Evolutionary conservation across 1,284 basidiomycete genomes (phyloP).

Genomic region (Leccinum proliferum): DNA sequence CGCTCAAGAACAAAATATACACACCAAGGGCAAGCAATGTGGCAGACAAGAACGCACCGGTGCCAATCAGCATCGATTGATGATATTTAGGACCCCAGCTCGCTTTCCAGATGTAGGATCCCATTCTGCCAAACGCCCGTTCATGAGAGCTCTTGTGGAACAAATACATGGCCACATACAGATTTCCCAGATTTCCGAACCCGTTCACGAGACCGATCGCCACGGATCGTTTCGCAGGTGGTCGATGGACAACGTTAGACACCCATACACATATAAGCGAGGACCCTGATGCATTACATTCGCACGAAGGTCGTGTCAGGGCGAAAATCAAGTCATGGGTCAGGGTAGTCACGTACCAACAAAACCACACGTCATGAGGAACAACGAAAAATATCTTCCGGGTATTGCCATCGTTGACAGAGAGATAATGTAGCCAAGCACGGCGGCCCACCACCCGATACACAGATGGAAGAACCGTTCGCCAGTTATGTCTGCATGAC

Average conservation of each 20-base stretch:
- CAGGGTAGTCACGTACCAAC: slow-evolving; percentile 31
- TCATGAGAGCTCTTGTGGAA: neutral
- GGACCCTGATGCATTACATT: neutral
- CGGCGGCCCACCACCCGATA: slow-evolving; percentile 48
- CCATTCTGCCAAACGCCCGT: neutral
- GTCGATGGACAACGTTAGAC: slow-evolving; percentile 54
- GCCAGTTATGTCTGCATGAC: neutral
- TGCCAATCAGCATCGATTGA: slow-evolving; percentile 43
- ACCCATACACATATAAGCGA: slow-evolving; percentile 46
- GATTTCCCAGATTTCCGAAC: slow-evolving; percentile 27
- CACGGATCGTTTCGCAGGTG: slow-evolving; percentile 51
- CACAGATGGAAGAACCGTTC: slow-evolving; percentile 1
- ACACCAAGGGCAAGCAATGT: slow-evolving; percentile 34
- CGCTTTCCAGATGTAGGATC: slow-evolving; percentile 25
- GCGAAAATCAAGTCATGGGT: neutral
- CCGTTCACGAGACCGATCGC: slow-evolving; percentile 36
- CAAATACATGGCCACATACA: slow-evolving; percentile 33
- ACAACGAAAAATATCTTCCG: slow-evolving; percentile 60
- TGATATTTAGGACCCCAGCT: slow-evolving; percentile 45
- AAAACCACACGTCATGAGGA: slow-evolving; percentile 58
- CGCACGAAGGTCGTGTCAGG: neutral
- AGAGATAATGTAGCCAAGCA: slow-evolving; percentile 60
- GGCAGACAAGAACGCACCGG: slow-evolving; percentile 35
- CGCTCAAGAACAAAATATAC: slow-evolving; percentile 5
- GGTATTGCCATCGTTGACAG: slow-evolving; percentile 48